Evolutionary conservation across 2,329 filamentous ascomycete genomes (phyloP).

Genomic region (Colletotrichum scovillei): DNA sequence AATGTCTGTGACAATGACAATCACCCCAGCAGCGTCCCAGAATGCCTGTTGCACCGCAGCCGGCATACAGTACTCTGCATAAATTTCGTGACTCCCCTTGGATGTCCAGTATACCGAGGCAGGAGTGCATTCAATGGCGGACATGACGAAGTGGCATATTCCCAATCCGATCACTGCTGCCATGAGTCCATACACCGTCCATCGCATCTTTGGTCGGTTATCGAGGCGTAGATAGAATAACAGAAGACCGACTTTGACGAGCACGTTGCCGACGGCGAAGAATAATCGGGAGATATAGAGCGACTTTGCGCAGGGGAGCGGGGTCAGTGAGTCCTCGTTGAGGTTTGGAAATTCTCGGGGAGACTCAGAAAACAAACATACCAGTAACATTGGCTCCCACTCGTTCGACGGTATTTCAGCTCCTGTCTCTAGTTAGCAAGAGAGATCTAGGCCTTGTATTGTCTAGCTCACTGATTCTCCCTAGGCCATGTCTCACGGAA

Average conservation of each 20-base stretch:
- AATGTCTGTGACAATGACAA: slow-evolving; percentile 16
- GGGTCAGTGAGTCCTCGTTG: background rate
- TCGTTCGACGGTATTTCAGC: background rate
- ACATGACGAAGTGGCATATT: background rate
- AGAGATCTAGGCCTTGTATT: background rate
- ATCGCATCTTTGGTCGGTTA: slow-evolving; percentile 17
- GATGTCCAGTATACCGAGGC: slow-evolving; percentile 6
- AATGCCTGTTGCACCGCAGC: background rate
- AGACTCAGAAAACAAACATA: background rate
- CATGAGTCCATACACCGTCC: slow-evolving; percentile 3
- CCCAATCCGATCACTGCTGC: background rate
- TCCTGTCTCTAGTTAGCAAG: background rate
- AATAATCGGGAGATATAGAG: slow-evolving; percentile 4
- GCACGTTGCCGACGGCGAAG: slow-evolving; percentile 6
- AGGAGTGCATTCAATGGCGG: slow-evolving; percentile 4
- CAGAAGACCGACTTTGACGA: slow-evolving; percentile 16
- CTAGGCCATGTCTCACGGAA: no score
- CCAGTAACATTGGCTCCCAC: slow-evolving; percentile 16
- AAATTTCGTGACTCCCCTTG: background rate
- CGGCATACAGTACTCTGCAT: background rate
- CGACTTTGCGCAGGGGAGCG: background rate
- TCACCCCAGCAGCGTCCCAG: slow-evolving; percentile 12
- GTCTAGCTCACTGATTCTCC: no score
- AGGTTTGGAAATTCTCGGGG: background rate
- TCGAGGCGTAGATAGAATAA: slow-evolving; percentile 20